Percentiles rank a stretch among this genome's conserved stretches.
These are phyloP conservation scores for Cladosporium sp. DNA, from an alignment of 2,329 filamentous ascomycete genomes.

Conservation along the genomic window DNA sequence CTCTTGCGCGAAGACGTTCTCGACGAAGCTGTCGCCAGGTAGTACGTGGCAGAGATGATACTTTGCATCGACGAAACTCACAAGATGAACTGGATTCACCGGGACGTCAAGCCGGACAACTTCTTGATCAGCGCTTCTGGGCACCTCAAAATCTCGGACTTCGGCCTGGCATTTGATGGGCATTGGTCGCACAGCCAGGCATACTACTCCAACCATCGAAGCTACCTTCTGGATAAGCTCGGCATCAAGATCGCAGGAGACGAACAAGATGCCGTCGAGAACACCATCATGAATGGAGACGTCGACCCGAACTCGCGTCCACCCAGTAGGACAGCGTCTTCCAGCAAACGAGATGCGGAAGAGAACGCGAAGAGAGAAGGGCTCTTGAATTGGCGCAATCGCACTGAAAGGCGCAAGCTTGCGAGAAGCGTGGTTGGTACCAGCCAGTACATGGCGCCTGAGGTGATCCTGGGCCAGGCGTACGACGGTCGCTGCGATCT, in stretches of 20 bases:
- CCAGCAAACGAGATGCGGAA: slow-evolving; percentile 27
- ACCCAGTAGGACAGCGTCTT: slow-evolving; percentile 17
- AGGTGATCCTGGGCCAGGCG: slow-evolving; percentile 76
- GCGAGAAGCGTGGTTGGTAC: slow-evolving; percentile 90
- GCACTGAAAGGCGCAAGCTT: slow-evolving; percentile 61
- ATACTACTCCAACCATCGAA: slow-evolving; percentile 82
- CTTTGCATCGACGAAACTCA: slow-evolving; percentile 92
- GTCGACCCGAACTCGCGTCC: slow-evolving; percentile 15
- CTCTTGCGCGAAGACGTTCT: slow-evolving; percentile 83
- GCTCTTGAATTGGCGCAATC: slow-evolving; percentile 45
- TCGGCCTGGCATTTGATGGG: slow-evolving; percentile 91
- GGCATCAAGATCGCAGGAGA: slow-evolving; percentile 75
- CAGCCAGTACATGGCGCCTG: slow-evolving; percentile 97
- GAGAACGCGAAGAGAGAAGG: slow-evolving; percentile 34
- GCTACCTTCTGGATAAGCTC: slow-evolving; percentile 74
- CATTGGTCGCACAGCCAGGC: slow-evolving; percentile 90
- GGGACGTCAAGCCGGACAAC: slow-evolving; percentile 96
- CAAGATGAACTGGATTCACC: slow-evolving; percentile 84
- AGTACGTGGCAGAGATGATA: slow-evolving; percentile 95
- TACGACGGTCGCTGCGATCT: slow-evolving; percentile 95
- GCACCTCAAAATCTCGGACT: slow-evolving; percentile 94
- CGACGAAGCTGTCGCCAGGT: slow-evolving; percentile 74
- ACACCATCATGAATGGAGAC: slow-evolving; percentile 18
- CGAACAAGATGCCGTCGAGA: slow-evolving; percentile 63
- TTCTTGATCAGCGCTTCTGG: slow-evolving; percentile 87